Conservation (phyloP, 345 rosid species). For the Gynandropsis gynandra region DNA sequence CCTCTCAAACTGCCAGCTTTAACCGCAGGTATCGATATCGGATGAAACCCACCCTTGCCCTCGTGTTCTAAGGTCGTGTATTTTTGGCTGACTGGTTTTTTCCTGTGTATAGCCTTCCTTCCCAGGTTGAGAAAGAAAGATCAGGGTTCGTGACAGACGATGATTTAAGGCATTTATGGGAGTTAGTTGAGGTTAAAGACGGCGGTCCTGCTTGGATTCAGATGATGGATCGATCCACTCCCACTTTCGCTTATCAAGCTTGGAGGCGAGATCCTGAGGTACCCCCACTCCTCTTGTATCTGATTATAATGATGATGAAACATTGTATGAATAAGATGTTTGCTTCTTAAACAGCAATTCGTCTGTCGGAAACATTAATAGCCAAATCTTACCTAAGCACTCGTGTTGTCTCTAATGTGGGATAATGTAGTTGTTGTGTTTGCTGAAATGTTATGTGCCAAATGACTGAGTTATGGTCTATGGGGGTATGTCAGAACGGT, state of each 20-base stretch:
- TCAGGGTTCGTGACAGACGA: conserved; percentile 42
- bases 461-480: conserved; percentile 22
- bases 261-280: conserved; percentile 93
- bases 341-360: no score
- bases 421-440: not conserved
- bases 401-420: no score
- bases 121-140: conserved; percentile 27
- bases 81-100: not conserved
- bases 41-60: conserved; percentile 7
- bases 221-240: conserved; percentile 84
- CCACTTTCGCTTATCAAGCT: conserved; percentile 69
- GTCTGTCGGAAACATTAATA: no score
- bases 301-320: no score
- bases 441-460: not conserved
- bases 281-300: conserved; percentile 14
- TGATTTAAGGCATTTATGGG: conserved; percentile 59
- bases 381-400: no score
- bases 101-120: conserved; percentile 20
- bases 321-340: no score
- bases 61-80: not conserved
- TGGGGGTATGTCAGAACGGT: conserved; percentile 45
- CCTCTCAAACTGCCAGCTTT: conserved; percentile 18
- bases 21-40: conserved; percentile 37
- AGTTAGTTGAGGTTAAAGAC: conserved; percentile 80
- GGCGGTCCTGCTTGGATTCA: conserved; percentile 95